Percentiles rank a stretch among this genome's conserved stretches.
Conservation (phyloP, 2,329 filamentous ascomycete genomes). For the Talaromyces sp. region DNA sequence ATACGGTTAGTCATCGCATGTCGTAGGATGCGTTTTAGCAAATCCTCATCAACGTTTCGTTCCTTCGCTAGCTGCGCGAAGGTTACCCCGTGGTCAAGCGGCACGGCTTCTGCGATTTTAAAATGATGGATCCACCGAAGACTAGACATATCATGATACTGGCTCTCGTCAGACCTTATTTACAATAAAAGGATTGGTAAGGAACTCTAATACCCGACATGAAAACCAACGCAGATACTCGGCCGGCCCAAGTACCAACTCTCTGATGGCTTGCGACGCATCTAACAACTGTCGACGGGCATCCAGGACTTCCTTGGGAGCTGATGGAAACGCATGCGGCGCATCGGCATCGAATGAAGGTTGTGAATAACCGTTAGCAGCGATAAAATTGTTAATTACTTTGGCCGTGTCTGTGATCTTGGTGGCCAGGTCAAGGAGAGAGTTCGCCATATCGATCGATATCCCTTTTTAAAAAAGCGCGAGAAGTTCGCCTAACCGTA, state of each 20-base stretch:
- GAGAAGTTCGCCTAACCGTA: too few species aligned
- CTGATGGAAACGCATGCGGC: neutral
- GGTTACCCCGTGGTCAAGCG: slow-evolving; percentile 16
- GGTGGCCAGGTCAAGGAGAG: slow-evolving; percentile 4
- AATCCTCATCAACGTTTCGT: slow-evolving; percentile 15
- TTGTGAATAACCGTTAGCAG: slow-evolving; percentile 2
- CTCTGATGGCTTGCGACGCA: slow-evolving; percentile 4
- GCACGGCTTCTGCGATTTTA: slow-evolving; percentile 19
- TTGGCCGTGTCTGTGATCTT: slow-evolving; percentile 2
- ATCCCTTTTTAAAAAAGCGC: too few species aligned
- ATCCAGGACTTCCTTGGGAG: slow-evolving; percentile 1
- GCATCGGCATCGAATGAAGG: slow-evolving; percentile 5
- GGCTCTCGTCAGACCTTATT: neutral
- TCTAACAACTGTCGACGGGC: slow-evolving; percentile 3
- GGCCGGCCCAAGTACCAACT: neutral
- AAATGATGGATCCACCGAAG: slow-evolving; percentile 19
- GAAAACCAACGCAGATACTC: slow-evolving; percentile 6
- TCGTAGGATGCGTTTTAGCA: slow-evolving; percentile 20
- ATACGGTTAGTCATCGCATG: slow-evolving; percentile 24
- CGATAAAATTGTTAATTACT: slow-evolving; percentile 4
- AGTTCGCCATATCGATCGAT: neutral
- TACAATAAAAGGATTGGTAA: neutral
- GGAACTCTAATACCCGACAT: neutral
- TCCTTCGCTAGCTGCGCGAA: slow-evolving; percentile 15
- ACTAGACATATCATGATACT: slow-evolving; percentile 14